These are phyloP conservation scores for Fabrea salina DNA, from an alignment of 169 alveolate species.

Conservation along the genomic window DNA sequence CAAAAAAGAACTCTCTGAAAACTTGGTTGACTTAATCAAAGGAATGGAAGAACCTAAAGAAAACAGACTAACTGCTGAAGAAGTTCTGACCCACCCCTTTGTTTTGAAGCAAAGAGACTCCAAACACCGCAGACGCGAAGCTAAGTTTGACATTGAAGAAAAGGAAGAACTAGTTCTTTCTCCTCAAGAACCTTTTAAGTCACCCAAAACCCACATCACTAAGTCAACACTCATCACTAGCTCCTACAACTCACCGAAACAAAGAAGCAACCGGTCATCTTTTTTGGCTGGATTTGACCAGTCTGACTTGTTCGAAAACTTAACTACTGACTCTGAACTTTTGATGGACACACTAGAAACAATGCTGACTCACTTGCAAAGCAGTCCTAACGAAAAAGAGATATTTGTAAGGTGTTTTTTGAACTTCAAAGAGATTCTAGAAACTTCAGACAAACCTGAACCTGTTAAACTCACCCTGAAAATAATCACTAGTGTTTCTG, in stretches of 20 bases:
- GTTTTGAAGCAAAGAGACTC: not conserved
- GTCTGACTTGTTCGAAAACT: not conserved
- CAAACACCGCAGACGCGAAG: not conserved
- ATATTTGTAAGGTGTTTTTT: no score
- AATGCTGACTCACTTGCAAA: no score
- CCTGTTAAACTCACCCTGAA: not conserved
- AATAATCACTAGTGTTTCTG: constrained; percentile 2
- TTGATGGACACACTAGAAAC: not conserved
- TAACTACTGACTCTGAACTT: not conserved
- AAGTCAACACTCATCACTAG: not conserved
- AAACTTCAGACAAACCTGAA: not conserved
- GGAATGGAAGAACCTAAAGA: not conserved
- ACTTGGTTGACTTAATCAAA: not conserved
- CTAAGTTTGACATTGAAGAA: not conserved
- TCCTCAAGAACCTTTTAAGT: not conserved
- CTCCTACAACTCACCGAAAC: not conserved
- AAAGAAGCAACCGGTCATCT: not conserved
- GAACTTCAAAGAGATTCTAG: no score
- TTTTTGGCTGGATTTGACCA: not conserved
- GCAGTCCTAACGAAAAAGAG: no score
- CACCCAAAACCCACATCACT: not conserved
- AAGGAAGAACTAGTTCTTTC: constrained; percentile 9
- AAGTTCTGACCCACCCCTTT: not conserved
- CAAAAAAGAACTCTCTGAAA: not conserved
- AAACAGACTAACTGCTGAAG: not conserved